These are phyloP conservation scores for Backusella liffmaniae DNA, from an alignment of 192 early-diverging fungal genomes.

Conservation along the genomic window DNA sequence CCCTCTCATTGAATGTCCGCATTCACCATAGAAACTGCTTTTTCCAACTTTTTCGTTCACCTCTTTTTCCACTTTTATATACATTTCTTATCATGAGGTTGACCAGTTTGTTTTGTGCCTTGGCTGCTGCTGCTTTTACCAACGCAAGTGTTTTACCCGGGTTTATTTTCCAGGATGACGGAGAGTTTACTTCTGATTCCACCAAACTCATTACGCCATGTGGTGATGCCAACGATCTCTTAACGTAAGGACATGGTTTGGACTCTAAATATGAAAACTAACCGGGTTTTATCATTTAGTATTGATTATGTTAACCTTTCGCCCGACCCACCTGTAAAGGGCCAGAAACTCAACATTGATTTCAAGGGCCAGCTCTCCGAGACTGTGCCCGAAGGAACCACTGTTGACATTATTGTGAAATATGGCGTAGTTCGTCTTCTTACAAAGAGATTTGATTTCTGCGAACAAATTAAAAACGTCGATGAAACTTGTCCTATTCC, in stretches of 20 bases:
- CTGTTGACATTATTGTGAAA: slow-evolving; percentile 46
- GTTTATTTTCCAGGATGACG: slow-evolving; percentile 11
- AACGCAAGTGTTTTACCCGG: slow-evolving; percentile 9
- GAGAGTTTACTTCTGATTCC: background rate
- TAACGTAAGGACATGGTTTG: slow-evolving; percentile 22
- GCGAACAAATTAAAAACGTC: slow-evolving; percentile 46
- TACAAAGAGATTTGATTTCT: slow-evolving; percentile 49
- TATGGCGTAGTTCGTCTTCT: slow-evolving; percentile 46
- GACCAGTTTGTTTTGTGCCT: slow-evolving; percentile 3
- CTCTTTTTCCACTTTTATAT: background rate
- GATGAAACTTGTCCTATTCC: slow-evolving; percentile 49
- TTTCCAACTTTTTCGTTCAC: background rate
- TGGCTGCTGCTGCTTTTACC: background rate
- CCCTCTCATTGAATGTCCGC: background rate
- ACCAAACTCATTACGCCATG: slow-evolving; percentile 33
- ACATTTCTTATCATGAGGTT: background rate
- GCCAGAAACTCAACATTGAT: slow-evolving; percentile 42
- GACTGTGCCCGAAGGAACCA: slow-evolving; percentile 42
- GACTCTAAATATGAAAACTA: too few species aligned
- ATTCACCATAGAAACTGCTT: background rate
- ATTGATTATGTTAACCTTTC: slow-evolving; percentile 43
- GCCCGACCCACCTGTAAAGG: slow-evolving; percentile 53
- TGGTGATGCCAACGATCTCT: slow-evolving; percentile 27
- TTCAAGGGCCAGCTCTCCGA: slow-evolving; percentile 42
- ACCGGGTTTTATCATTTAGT: background rate